Percentiles rank a stretch among this genome's conserved stretches.
phyloP scores from a whole-genome alignment of 306 rosid species.

The Hippophae gyantsensis region DNA sequence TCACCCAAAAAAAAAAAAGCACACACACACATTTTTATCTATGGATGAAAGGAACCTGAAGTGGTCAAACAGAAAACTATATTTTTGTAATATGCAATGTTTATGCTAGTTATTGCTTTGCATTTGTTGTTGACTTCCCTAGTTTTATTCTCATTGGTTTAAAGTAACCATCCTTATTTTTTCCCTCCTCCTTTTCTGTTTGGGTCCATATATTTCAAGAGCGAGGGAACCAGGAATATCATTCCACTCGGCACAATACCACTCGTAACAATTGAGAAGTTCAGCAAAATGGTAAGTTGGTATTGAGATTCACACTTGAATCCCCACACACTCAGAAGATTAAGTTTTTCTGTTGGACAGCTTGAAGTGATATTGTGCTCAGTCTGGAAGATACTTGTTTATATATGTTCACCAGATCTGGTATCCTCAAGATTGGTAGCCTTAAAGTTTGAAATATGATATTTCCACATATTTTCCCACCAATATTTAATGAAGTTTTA shows the following conservation, averaged over 20 bases:
- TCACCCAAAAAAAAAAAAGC: no score
- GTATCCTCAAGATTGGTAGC: no score
- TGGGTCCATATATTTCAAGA: slow-evolving; percentile 24
- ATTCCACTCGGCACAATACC: slow-evolving; percentile 86
- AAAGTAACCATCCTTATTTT: slow-evolving; percentile 13
- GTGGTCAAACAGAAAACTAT: no score
- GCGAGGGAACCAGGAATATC: slow-evolving; percentile 75
- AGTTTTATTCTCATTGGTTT: background rate
- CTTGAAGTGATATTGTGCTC: background rate
- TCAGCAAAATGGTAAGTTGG: slow-evolving; percentile 66
- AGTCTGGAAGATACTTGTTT: background rate
- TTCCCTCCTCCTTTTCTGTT: slow-evolving; percentile 13
- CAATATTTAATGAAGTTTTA: no score
- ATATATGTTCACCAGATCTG: no score
- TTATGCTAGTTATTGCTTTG: slow-evolving; percentile 1
- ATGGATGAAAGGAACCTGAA: background rate
- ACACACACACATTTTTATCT: background rate
- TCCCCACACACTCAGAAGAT: background rate
- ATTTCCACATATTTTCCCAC: no score
- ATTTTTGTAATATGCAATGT: background rate
- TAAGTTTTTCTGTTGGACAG: background rate
- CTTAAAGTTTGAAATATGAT: no score
- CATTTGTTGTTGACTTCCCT: slow-evolving; percentile 1
- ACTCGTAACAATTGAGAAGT: slow-evolving; percentile 79
- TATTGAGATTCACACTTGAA: background rate